Evolutionary conservation across 2,329 filamentous ascomycete genomes (phyloP).

Genomic region (Calonectria pauciramosa): DNA sequence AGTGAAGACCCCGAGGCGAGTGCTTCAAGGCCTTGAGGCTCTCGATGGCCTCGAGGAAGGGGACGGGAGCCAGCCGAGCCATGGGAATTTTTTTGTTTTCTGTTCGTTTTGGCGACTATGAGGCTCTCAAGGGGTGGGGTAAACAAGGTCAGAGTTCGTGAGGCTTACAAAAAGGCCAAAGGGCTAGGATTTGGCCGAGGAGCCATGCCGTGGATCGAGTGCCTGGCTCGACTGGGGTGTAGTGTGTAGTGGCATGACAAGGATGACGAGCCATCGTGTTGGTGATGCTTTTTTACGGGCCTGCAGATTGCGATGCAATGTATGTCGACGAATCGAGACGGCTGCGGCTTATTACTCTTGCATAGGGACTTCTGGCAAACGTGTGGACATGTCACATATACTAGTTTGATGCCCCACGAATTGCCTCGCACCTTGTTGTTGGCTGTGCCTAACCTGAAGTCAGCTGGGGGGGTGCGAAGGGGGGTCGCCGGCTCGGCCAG

Average conservation of each 20-base stretch:
- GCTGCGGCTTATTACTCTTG: slow-evolving; percentile 10
- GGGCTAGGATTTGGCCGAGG: slow-evolving; percentile 16
- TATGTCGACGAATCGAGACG: neutral
- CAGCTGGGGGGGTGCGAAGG: neutral
- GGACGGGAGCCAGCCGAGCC: slow-evolving; percentile 14
- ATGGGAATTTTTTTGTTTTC: neutral
- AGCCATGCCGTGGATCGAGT: slow-evolving; percentile 23
- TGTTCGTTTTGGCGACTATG: neutral
- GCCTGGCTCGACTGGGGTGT: slow-evolving; percentile 18
- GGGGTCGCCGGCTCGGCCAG: neutral
- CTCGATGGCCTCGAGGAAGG: slow-evolving; percentile 31
- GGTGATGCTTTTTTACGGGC: slow-evolving; percentile 12
- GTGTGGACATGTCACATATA: slow-evolving; percentile 1
- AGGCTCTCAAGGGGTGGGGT: neutral
- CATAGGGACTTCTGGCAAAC: slow-evolving; percentile 9
- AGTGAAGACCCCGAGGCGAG: neutral
- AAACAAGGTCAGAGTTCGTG: slow-evolving; percentile 4
- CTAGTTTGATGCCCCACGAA: slow-evolving; percentile 6
- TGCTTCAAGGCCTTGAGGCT: slow-evolving; percentile 29
- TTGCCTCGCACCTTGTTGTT: neutral
- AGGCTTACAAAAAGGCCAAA: slow-evolving; percentile 16
- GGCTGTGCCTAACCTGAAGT: slow-evolving; percentile 1
- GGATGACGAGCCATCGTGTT: slow-evolving; percentile 27
- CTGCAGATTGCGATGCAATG: slow-evolving; percentile 15
- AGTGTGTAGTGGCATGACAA: slow-evolving; percentile 20